phyloP scores from a whole-genome alignment of 1,284 basidiomycete genomes.

The Uromyces viciae-fabae region DNA sequence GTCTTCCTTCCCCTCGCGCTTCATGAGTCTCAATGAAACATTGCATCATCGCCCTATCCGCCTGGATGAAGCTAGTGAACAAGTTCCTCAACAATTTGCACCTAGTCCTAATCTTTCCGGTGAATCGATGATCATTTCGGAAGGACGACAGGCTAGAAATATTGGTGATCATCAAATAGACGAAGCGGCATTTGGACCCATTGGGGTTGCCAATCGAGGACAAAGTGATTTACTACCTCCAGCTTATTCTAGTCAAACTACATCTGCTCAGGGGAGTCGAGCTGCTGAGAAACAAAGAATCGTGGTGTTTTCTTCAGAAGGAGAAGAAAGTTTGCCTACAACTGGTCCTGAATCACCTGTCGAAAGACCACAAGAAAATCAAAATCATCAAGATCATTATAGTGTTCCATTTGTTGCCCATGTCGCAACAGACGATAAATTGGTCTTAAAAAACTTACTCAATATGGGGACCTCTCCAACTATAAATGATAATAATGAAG shows the following conservation, averaged over 20 bases:
- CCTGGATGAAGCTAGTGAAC: no score
- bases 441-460: not conserved
- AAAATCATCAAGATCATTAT: not conserved
- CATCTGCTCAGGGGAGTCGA: not conserved
- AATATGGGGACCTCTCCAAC: slow-evolving; percentile 1
- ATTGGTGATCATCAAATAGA: no score
- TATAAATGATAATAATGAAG: not conserved
- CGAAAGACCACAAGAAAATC: not conserved
- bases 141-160: no score
- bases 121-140: not conserved
- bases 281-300: slow-evolving; percentile 8
- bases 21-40: not conserved
- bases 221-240: not conserved
- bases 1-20: not conserved
- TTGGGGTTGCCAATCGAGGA: no score
- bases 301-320: no score
- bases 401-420: slow-evolving; percentile 3
- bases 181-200: no score
- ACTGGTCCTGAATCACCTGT: not conserved
- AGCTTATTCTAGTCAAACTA: slow-evolving; percentile 10
- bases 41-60: no score
- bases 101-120: not conserved
- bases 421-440: slow-evolving; percentile 31
- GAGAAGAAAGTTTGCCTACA: no score
- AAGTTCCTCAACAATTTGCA: not conserved